Evolutionary conservation across 2,329 filamentous ascomycete genomes (phyloP).

Genomic region (Alternaria arborescens): DNA sequence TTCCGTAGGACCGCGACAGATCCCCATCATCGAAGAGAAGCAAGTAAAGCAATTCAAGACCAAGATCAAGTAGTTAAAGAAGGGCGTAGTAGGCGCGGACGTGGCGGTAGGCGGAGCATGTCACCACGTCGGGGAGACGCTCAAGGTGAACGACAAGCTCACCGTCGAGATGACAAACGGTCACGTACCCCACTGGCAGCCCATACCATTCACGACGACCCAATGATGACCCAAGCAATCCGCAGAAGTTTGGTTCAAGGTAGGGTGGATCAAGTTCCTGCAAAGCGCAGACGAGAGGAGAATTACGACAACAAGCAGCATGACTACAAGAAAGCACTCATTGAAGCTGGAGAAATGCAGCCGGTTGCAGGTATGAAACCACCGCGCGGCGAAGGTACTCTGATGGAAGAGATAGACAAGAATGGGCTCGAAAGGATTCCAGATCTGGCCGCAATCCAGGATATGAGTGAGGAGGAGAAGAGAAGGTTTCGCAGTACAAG

Average conservation of each 20-base stretch:
- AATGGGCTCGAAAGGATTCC: neutral
- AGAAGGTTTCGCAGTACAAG: neutral
- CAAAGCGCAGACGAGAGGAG: slow-evolving; percentile 4
- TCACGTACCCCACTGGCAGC: neutral
- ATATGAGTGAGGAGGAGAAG: slow-evolving; percentile 7
- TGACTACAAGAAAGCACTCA: neutral
- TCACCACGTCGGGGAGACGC: slow-evolving; percentile 4
- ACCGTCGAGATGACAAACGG: neutral
- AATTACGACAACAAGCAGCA: neutral
- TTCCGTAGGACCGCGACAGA: neutral
- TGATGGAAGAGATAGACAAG: neutral
- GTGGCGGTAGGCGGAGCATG: neutral
- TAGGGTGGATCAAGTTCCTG: neutral
- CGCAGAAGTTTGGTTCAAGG: neutral
- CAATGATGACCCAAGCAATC: neutral
- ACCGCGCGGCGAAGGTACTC: too few relatives aligned
- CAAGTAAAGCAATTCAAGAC: neutral
- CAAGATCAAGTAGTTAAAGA: neutral
- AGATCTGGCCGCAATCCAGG: neutral
- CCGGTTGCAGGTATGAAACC: neutral
- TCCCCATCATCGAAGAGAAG: neutral
- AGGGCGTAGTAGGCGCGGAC: neutral
- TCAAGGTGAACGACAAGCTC: neutral
- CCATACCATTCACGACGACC: neutral
- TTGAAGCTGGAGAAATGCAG: neutral